Evolutionary conservation across 2,329 filamentous ascomycete species (phyloP), one percentile per base, ranked within the genome.

Genomic region (Pseudogymnoascus sp.): DNA sequence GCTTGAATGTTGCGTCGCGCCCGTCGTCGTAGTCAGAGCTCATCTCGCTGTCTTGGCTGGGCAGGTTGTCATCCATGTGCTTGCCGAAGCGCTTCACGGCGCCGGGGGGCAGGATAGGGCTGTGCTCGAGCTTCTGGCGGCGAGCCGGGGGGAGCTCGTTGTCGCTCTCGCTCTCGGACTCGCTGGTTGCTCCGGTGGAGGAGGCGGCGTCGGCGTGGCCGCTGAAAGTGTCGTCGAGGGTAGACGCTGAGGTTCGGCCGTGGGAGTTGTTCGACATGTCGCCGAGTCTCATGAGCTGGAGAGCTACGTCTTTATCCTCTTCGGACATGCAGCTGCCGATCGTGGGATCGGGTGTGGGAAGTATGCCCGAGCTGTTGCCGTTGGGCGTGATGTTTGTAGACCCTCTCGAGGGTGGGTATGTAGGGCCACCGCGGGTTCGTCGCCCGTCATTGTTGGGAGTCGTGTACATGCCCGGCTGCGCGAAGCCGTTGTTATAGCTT

Each of bases 261-360:
- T 96, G 91, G 1, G 92, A 96, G 72, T 96, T 89, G 74, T 96
- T 96, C 63, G 92, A 95, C 70, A 93, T 91, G 74, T 97, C 93
- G 53, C 95, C 93, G 62, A 99, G 84, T 69, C 93, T 89, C 88
- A 99, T 97, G 71, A 99, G 82, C 77, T 97, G 95, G 73, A 97
- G 88, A 64, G 95, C 95, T 66, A 97, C 95, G 76, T 99, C 95
- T 73, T 88, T 88, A 69, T 88, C 85, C 76, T 99, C 95, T 74
- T 99, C 95, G 13, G 93, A 97, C 75, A 99, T 93, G 75, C 91
- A 96, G 77, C 93, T 97, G 62, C 91, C 91, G 70, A 97, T 90
- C 11, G 95, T 99, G n/a, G 93, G 93, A 71, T 97, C 95, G 26
- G 95, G 95, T 1, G 95, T 99, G 19, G 93, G 93, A 67, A 97